phyloP scores from a whole-genome alignment of 2,329 filamentous ascomycete species.

The Chaetomium strumarium region DNA sequence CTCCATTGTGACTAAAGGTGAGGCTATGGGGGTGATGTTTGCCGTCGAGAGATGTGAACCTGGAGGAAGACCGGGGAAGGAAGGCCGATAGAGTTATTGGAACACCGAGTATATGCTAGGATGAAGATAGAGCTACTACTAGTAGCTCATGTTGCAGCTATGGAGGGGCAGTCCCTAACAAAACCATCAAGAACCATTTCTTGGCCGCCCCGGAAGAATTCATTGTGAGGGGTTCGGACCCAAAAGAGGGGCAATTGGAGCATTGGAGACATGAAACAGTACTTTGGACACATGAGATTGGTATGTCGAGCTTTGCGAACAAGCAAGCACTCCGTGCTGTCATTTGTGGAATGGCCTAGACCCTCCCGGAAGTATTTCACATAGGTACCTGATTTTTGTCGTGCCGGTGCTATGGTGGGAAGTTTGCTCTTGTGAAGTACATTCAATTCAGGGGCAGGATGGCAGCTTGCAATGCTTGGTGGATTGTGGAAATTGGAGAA shows the following conservation, averaged over 20 bases:
- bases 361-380: background rate
- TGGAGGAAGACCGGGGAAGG: background rate
- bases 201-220: constrained; percentile 18
- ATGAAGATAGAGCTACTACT: too few species aligned
- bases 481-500: constrained; percentile 9
- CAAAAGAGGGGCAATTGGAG: constrained; percentile 12
- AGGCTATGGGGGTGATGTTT: background rate
- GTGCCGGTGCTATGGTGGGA: background rate
- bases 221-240: constrained; percentile 6
- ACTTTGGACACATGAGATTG: too few species aligned
- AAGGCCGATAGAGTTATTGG: background rate
- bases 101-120: background rate
- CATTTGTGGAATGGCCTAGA: constrained; percentile 5
- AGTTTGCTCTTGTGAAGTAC: background rate
- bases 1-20: constrained; percentile 15
- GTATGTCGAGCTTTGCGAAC: background rate
- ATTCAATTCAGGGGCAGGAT: background rate
- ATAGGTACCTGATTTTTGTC: background rate
- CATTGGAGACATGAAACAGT: constrained; percentile 1
- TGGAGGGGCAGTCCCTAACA: background rate
- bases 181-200: constrained; percentile 1
- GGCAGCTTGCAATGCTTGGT: constrained; percentile 4
- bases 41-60: background rate
- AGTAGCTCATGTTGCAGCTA: too few species aligned
- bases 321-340: background rate